Percentiles rank a stretch among this genome's conserved stretches.
phyloP scores from a whole-genome alignment of 1,139 yeast genomes.

The Taiozyma sp. region DNA sequence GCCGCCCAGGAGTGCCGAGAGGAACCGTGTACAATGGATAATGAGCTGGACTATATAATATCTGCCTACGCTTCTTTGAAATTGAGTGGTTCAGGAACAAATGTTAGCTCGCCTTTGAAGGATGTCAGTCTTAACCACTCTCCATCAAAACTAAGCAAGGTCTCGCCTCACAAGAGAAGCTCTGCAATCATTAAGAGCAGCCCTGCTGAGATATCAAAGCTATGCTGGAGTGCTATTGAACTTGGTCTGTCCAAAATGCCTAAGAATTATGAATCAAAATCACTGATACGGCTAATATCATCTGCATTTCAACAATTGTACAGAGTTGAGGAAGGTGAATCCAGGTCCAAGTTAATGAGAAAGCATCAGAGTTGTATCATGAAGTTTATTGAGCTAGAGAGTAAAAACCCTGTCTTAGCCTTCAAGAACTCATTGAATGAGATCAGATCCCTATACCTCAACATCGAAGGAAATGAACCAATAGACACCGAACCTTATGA shows the following conservation, averaged over 20 bases:
- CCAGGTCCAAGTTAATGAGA: slow-evolving; percentile 7
- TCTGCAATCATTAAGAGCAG: slow-evolving; percentile 7
- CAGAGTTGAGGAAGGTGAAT: slow-evolving; percentile 7
- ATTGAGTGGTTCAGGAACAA: slow-evolving; percentile 11
- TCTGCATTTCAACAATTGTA: slow-evolving; percentile 19
- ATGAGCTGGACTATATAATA: slow-evolving; percentile 20
- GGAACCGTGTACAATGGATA: slow-evolving; percentile 8
- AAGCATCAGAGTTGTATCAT: slow-evolving; percentile 18
- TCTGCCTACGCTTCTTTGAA: slow-evolving; percentile 19
- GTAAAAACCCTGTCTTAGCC: background rate
- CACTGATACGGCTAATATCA: slow-evolving; percentile 17
- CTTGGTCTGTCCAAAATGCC: slow-evolving; percentile 13
- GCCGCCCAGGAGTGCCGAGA: background rate
- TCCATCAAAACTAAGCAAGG: background rate
- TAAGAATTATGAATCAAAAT: slow-evolving; percentile 10
- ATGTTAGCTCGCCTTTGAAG: slow-evolving; percentile 12
- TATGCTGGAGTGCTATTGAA: slow-evolving; percentile 19
- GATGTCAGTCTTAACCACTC: slow-evolving; percentile 1
- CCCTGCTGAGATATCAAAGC: slow-evolving; percentile 13
- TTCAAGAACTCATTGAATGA: slow-evolving; percentile 7
- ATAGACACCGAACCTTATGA: background rate
- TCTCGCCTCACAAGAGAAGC: slow-evolving; percentile 9
- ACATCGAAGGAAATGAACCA: background rate
- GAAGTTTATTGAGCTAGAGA: slow-evolving; percentile 19
- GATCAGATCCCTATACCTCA: slow-evolving; percentile 5